These are phyloP conservation scores for Aspergillus nomiae DNA, from an alignment of 2,329 filamentous ascomycete species.

Conservation along the genomic window DNA sequence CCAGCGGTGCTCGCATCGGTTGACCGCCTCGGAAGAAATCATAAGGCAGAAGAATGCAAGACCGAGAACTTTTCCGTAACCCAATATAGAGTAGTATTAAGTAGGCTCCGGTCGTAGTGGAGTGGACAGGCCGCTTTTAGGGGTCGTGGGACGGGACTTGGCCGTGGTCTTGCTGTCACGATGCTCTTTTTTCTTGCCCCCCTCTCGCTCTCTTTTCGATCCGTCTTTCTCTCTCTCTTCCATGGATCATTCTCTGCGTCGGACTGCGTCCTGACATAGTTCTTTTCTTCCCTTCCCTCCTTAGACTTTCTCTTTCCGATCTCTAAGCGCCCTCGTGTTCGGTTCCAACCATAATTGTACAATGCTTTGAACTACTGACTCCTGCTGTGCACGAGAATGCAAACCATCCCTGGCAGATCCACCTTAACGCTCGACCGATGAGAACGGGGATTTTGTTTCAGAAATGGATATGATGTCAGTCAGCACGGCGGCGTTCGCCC, in stretches of 20 bases:
- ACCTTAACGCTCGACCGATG: constrained; percentile 18
- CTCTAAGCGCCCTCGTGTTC: not conserved
- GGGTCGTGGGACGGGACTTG: constrained; percentile 11
- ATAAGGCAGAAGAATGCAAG: not conserved
- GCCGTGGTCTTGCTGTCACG: constrained; percentile 12
- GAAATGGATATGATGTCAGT: constrained; percentile 35
- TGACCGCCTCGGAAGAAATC: not conserved
- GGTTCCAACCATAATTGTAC: not conserved
- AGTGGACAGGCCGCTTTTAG: constrained; percentile 4
- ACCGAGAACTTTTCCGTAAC: not conserved
- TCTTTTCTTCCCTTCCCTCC: constrained; percentile 9
- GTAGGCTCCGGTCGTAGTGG: not conserved
- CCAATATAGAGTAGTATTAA: constrained; percentile 2
- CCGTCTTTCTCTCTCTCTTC: constrained; percentile 8
- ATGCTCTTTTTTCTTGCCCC: constrained; percentile 17
- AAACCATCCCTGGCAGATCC: constrained; percentile 16
- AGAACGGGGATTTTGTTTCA: constrained; percentile 14
- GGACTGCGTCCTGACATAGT: constrained; percentile 4
- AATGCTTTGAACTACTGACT: constrained; percentile 3
- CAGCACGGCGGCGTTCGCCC: constrained; percentile 28
- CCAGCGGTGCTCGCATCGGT: not conserved
- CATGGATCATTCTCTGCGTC: constrained; percentile 6
- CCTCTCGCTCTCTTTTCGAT: constrained; percentile 12
- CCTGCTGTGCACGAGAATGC: constrained; percentile 28
- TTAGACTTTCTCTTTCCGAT: not conserved